phyloP scores from a whole-genome alignment of 1,284 basidiomycete genomes.

The Macrocybe sp. region DNA sequence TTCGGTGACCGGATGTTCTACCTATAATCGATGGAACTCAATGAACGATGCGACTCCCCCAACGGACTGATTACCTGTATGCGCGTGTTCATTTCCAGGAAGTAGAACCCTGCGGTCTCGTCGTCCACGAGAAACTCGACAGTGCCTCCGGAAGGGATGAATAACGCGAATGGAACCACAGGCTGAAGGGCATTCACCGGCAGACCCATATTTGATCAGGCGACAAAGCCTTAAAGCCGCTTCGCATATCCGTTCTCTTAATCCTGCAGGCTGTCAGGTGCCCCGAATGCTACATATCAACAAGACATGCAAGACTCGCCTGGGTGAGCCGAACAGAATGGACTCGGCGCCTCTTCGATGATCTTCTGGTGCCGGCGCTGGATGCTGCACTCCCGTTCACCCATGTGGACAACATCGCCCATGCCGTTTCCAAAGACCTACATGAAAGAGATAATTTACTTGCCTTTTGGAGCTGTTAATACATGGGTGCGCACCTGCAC shows the following conservation, averaged over 20 bases:
- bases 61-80: conserved; percentile 42
- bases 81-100: conserved; percentile 32
- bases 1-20: conserved; percentile 72
- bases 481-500: conserved; percentile 43
- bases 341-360: conserved; percentile 32
- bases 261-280: conserved; percentile 22
- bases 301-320: conserved; percentile 18
- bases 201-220: conserved; percentile 25
- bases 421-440: conserved; percentile 32
- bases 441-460: conserved; percentile 46
- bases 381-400: conserved; percentile 34
- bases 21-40: conserved; percentile 26
- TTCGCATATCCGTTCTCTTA: conserved; percentile 43
- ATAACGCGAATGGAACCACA: neutral
- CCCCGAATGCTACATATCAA: neutral
- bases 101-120: conserved; percentile 26
- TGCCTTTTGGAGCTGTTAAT: neutral
- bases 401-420: conserved; percentile 28
- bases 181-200: conserved; percentile 13
- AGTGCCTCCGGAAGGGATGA: conserved; percentile 29
- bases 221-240: conserved; percentile 40
- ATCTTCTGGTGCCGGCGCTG: conserved; percentile 34
- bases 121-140: conserved; percentile 31
- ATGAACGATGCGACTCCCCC: neutral
- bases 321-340: conserved; percentile 26